These are phyloP conservation scores for Puya raimondii DNA, from an alignment of 176 grass and related monocot species.

Conservation along the genomic window DNA sequence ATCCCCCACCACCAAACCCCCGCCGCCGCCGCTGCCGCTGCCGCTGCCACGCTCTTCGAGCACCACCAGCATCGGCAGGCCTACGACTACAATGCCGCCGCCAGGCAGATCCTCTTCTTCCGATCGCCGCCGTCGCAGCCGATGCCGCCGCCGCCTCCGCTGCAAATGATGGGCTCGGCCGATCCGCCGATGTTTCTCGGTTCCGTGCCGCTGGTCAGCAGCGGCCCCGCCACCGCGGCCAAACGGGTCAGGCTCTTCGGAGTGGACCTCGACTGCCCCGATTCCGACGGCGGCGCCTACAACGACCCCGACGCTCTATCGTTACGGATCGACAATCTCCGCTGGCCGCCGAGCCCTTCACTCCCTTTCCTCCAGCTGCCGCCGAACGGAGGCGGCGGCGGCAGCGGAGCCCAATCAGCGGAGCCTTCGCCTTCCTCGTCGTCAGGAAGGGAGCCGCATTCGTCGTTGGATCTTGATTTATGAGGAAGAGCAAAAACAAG, in stretches of 20 bases:
- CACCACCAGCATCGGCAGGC: conserved; percentile 52
- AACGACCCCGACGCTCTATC: conserved; percentile 24
- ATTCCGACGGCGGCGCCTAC: conserved; percentile 26
- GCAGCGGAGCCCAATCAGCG: conserved; percentile 23
- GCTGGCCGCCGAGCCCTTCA: conserved; percentile 38
- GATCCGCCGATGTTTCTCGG: conserved; percentile 39
- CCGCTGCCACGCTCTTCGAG: conserved; percentile 65
- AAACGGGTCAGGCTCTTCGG: conserved; percentile 93
- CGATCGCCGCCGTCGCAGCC: conserved; percentile 29
- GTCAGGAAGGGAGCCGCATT: conserved; percentile 50
- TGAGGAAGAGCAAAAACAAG: conserved; percentile 28
- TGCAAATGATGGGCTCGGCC: conserved; percentile 23
- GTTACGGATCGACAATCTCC: conserved; percentile 22
- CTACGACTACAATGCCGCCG: conserved; percentile 31
- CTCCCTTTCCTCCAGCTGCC: conserved; percentile 42
- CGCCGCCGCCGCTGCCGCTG: conserved; percentile 40
- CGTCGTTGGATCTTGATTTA: conserved; percentile 92
- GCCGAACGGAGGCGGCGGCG: conserved; percentile 12
- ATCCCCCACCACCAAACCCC: conserved; percentile 30
- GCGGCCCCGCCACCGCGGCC: conserved; percentile 24
- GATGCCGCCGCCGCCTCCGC: conserved; percentile 27
- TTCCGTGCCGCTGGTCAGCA: conserved; percentile 46
- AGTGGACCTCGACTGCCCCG: conserved; percentile 68
- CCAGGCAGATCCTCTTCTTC: conserved; percentile 34
- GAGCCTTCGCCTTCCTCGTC: conserved; percentile 60